Evolutionary conservation across 73 alveolate genomes (phyloP).

Genomic region (Tetrahymena borealis): DNA sequence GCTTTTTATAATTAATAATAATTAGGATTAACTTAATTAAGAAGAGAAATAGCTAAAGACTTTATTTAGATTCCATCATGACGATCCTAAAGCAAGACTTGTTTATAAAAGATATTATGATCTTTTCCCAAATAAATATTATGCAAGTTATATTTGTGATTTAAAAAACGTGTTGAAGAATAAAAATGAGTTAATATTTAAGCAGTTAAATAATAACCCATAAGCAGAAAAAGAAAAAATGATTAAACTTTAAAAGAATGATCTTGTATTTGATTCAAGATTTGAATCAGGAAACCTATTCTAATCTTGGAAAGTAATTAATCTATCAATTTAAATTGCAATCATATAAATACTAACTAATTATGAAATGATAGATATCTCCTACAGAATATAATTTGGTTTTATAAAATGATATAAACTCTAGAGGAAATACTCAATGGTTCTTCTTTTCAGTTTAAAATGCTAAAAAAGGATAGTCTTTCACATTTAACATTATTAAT

Average conservation of each 20-base stretch:
- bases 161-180: neutral
- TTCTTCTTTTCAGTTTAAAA: conserved; percentile 77
- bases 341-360: neutral
- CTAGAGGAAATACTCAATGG: conserved; percentile 92
- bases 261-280: conserved; percentile 70
- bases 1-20: no score
- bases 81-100: neutral
- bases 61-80: neutral
- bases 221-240: neutral
- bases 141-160: neutral
- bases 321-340: neutral
- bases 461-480: conserved; percentile 47
- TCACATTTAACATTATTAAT: conserved; percentile 73
- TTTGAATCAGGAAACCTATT: conserved; percentile 80
- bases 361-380: neutral
- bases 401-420: conserved; percentile 84
- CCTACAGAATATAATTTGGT: conserved; percentile 75
- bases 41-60: neutral
- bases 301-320: conserved; percentile 31
- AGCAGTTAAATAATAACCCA: neutral
- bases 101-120: neutral
- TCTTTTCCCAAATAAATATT: neutral
- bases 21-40: neutral
- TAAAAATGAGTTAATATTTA: neutral
- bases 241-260: neutral